Evolutionary conservation across 2,329 filamentous ascomycete species (phyloP), one percentile per base, ranked within the genome.

Genomic region (Berkeleyomyces basicola): DNA sequence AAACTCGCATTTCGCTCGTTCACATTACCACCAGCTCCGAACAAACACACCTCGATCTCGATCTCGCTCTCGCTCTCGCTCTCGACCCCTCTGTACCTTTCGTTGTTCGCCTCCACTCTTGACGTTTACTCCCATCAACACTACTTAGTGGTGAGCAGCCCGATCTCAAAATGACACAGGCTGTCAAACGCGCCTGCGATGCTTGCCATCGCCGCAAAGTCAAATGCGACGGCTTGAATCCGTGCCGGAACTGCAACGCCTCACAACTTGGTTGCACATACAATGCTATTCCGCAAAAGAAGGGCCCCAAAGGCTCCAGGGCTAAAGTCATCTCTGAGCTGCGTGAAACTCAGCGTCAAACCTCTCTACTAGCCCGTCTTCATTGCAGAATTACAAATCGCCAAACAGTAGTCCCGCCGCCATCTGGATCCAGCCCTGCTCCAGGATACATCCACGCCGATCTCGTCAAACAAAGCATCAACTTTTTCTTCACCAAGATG

Each of bases 321-420:
- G 86, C 86, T 59, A 89, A 88, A 72, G 84, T 89, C 64, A 86
- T 89, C 71, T 87, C 84, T 69, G 85, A 88, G 69, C 72, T 89
- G 65, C 80, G 86, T 67, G 83, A 85, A 69, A 85, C 78, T 0
- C 85, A 88, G 69, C 80, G 83, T 67, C 82, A 85, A 70, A 83
- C 82, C 16, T 84, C 81, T 65, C 78, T 85, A 31, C 80, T 81
- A 0, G 79, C 79, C 66, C 83, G 82, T 70, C 78, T 84, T 14
- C 81, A 84, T 67, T 81, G 78, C 69, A 78, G 81, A 67, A 73
- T 84, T 64, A 81, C 82, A 67, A 81, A 81, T 55, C 64, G 57
- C 59, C 61, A 37, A 16, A 58, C 49, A 14, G 44, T 42, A 36
- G 60, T 58, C 33, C 61, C 55, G 58, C 64, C 77, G 74, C 65